phyloP scores from a whole-genome alignment of 208 protist species.

The Trypanosoma cruzi region DNA sequence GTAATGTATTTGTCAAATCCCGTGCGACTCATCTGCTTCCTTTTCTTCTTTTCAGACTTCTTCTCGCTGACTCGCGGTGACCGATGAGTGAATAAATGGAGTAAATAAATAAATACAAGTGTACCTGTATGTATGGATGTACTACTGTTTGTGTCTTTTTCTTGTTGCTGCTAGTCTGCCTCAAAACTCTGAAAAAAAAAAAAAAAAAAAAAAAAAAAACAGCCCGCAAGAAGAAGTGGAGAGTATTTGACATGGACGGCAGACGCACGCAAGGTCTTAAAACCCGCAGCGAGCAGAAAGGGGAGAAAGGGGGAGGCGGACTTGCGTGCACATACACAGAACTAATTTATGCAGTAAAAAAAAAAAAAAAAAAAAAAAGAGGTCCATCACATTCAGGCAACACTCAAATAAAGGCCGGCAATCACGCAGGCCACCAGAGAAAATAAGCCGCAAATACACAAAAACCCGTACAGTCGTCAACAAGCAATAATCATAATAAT shows the following conservation, averaged over 20 bases:
- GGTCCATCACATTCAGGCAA: not conserved
- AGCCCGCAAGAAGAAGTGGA: not conserved
- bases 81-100: not conserved
- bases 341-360: conserved; percentile 2
- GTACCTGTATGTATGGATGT: not conserved
- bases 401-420: not conserved
- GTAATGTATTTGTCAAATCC: conserved; percentile 99
- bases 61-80: not conserved
- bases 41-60: not conserved
- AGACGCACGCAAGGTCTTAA: too few relatives aligned
- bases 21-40: conserved; percentile 53
- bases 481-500: too few relatives aligned
- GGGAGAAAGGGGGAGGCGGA: too few relatives aligned
- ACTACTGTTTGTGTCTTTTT: not conserved
- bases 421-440: not conserved
- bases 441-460: not conserved
- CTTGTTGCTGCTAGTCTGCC: not conserved
- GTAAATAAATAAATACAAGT: conserved; percentile 3
- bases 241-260: not conserved
- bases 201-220: not conserved
- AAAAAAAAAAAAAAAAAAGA: not conserved
- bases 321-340: too few relatives aligned
- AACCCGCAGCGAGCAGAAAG: too few relatives aligned
- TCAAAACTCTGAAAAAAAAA: not conserved
- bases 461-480: too few relatives aligned